Base-by-base conservation (phyloP, 768 basidiomycete species). In the Lactarius psammicola region DNA sequence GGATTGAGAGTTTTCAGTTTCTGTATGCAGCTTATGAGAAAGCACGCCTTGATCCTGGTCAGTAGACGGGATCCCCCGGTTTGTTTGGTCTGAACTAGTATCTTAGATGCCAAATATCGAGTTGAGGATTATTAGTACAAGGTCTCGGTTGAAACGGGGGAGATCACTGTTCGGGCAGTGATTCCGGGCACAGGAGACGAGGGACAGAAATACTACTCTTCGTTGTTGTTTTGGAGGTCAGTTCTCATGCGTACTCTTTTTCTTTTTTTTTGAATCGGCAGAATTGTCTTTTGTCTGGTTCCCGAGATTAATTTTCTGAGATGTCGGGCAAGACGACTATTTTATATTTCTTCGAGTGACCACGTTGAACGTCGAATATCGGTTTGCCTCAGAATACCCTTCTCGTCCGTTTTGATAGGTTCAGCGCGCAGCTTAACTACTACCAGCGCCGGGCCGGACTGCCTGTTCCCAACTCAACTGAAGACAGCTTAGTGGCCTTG, bases 401-500 rank as follows among this genome's bases (percentile, higher is more conserved):
- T 51, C 31, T 56, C 36, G 6, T 34, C 36, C n/a, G 31, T 36
- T 26, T 38, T 54, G 17, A n/a, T 18, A 23, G n/a, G 11, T 40
- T 55, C 51, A 55, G 26, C 20, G 13, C 28, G 10, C 3, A 42
- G 1, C 30, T 8, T 18, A 59, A 36, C n/a, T n/a, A n/a, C n/a
- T n/a, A n/a, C n/a, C n/a, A 65, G 70, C 28, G 30, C 65, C 4
- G 63, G 68, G 15, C 73, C 70, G 7, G 68, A 71, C 20, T 63
- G 72, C 34, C 49, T 62, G 3, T 71, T 66, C 56, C 71, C 70
- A 15, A 66, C 62, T n/a, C 59, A 56, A 3, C 20, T 70, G 17
- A 65, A 72, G 74, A 74, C 55, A 64, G 64, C 44, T 69, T 62
- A 15, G 64, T 69, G 4, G 70, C 74, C 28, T 26, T 75, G 26